Evolutionary conservation across 306 rosid genomes (phyloP).

Genomic region (Astragalus membranaceus): DNA sequence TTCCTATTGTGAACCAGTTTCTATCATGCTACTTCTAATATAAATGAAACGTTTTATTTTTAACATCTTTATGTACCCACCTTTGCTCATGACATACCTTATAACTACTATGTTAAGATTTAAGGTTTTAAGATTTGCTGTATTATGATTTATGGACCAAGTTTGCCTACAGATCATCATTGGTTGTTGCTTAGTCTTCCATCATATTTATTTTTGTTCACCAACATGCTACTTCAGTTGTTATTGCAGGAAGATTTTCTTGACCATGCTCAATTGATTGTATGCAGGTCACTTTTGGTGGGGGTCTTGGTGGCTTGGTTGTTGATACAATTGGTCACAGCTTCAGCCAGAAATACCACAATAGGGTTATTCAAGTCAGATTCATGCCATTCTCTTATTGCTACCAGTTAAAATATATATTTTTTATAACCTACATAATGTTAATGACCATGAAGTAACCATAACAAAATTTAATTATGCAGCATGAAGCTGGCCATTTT

Average conservation of each 20-base stretch:
- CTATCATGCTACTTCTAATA: no score
- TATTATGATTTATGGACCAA: background rate
- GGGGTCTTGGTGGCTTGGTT: constrained; percentile 77
- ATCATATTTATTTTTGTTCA: background rate
- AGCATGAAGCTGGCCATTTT: constrained; percentile 99
- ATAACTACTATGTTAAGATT: background rate
- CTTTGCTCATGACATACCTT: no score
- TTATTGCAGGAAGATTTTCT: background rate
- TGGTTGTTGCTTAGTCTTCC: background rate
- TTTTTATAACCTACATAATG: background rate
- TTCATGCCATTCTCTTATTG: constrained; percentile 11
- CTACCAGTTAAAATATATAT: background rate
- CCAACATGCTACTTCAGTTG: background rate
- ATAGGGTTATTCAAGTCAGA: constrained; percentile 83
- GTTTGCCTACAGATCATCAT: background rate
- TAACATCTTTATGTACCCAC: no score
- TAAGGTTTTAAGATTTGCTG: background rate
- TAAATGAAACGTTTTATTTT: no score
- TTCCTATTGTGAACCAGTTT: no score
- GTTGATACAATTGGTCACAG: constrained; percentile 85
- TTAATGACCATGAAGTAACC: constrained; percentile 13
- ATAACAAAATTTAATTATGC: constrained; percentile 26
- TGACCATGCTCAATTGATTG: background rate
- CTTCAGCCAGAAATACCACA: constrained; percentile 74
- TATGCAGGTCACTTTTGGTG: constrained; percentile 63